Base-by-base conservation (phyloP, 2,329 filamentous ascomycete genomes). In the Diplodia mutila region DNA sequence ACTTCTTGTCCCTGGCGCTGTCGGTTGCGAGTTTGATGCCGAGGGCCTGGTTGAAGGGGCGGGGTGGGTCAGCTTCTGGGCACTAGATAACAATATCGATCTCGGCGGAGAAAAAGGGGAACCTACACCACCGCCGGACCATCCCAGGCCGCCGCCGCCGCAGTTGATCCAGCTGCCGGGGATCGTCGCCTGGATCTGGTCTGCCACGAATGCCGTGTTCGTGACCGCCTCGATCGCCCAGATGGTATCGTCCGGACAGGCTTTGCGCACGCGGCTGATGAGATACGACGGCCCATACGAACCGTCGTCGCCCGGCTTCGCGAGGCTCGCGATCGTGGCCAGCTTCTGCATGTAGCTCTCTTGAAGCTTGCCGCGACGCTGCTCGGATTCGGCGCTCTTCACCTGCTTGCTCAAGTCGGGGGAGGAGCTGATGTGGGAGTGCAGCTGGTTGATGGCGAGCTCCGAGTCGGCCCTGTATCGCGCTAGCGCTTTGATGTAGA, bases 121-220 rank as follows among this genome's bases (percentile, higher is more conserved):
- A 65, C 69, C 42, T 65, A 70, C 69, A 32, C 73, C 91, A 16
- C 92, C 91, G 16, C 91, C 91, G 12, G 88, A 91, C 91, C 91
- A 94, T 1, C 91, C 91, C 0, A 94, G 86, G 2, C 92, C 92
- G 16, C 91, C 91, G 0, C 90, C 91, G 1, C 91, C 91, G 75
- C 91, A 94, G 76, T 93, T 94, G 73, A 94, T 87, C 90, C 90
- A 93, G 0, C 87, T 88, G 0, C 91, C 90, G 0, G 91, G 91
- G 0, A 87, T 74, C 0, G 85, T 88, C 2, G 88, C 85, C 72
- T 89, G 88, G 8, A 95, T 80, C 70, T 93, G 91, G 71, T 95
- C 90, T 29, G 87, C 84, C 0, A 93, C 88, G 32, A 88, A 85
- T 0, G 77, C 78, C 0, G 89, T 88, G 68, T 91, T 88, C 0